Conservation (phyloP, 2,329 filamentous ascomycete species). For the Arthrobotrys musiformis region DNA sequence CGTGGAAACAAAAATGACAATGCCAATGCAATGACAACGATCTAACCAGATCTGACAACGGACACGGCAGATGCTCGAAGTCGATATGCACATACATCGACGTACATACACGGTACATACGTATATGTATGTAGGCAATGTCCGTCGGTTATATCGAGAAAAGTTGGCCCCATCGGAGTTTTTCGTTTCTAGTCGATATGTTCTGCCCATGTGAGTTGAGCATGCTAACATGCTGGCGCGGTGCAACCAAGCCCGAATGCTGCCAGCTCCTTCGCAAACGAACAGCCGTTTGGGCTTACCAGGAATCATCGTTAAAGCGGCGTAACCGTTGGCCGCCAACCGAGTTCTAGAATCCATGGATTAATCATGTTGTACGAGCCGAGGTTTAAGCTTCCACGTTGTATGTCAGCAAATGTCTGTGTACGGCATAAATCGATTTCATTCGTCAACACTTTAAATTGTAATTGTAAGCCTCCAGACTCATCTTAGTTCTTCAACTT, state of each 20-base stretch:
- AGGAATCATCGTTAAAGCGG: constrained; percentile 23
- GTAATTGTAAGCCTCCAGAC: not conserved
- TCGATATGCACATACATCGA: not conserved
- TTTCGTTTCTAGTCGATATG: not conserved
- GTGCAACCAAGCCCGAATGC: not conserved
- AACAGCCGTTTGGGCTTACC: not conserved
- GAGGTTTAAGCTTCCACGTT: constrained; percentile 7
- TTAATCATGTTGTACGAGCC: not conserved
- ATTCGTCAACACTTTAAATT: not conserved
- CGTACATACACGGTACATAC: not conserved
- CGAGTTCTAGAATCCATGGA: constrained; percentile 8
- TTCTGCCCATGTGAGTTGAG: not conserved
- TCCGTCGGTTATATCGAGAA: not conserved
- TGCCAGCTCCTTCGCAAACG: not conserved
- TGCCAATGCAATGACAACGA: not conserved
- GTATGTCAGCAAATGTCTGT: not conserved
- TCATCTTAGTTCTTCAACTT: not conserved
- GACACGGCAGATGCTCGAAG: constrained; percentile 1
- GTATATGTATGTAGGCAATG: not conserved
- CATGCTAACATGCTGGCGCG: not conserved
- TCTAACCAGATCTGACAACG: not conserved
- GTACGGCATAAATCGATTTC: not conserved
- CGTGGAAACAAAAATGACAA: not conserved
- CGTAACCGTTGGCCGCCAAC: constrained; percentile 13
- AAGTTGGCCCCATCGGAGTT: not conserved